phyloP scores from a whole-genome alignment of 345 rosid genomes.

The Eucalyptus lansdowneana region DNA sequence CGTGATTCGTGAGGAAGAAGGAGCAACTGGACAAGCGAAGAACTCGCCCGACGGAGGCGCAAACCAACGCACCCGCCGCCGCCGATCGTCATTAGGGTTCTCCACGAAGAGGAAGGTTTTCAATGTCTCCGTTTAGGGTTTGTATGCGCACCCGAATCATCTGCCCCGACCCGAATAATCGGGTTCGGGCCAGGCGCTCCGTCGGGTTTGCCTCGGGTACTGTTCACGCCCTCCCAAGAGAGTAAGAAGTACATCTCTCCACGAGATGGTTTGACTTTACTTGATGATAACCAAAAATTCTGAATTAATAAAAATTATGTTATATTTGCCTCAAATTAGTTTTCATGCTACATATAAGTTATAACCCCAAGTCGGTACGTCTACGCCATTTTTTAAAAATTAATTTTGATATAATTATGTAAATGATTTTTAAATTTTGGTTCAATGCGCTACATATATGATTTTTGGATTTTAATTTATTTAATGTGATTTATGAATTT shows the following conservation, averaged over 20 bases:
- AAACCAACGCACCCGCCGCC: neutral
- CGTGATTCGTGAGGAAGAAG: neutral
- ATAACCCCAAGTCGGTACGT: neutral
- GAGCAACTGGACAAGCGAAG: neutral
- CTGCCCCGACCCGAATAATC: neutral
- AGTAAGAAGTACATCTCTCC: neutral
- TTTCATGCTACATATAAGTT: neutral
- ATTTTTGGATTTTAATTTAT: too few relatives aligned
- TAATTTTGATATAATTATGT: neutral
- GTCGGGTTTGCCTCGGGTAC: neutral
- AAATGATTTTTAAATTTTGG: too few relatives aligned
- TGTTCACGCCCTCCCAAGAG: too few relatives aligned
- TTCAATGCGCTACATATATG: fast-evolving
- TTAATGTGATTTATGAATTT: too few relatives aligned
- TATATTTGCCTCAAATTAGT: neutral
- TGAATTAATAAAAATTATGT: too few relatives aligned
- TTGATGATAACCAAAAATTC: too few relatives aligned
- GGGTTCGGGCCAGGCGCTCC: neutral
- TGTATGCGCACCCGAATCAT: neutral
- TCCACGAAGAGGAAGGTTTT: neutral
- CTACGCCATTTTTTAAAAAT: neutral
- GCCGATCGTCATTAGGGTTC: neutral
- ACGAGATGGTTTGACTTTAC: neutral
- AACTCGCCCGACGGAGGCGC: neutral
- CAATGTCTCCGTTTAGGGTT: neutral